These are phyloP conservation scores for Proliferodiscus dingleyae DNA, from an alignment of 2,329 filamentous ascomycete species.

Conservation along the genomic window DNA sequence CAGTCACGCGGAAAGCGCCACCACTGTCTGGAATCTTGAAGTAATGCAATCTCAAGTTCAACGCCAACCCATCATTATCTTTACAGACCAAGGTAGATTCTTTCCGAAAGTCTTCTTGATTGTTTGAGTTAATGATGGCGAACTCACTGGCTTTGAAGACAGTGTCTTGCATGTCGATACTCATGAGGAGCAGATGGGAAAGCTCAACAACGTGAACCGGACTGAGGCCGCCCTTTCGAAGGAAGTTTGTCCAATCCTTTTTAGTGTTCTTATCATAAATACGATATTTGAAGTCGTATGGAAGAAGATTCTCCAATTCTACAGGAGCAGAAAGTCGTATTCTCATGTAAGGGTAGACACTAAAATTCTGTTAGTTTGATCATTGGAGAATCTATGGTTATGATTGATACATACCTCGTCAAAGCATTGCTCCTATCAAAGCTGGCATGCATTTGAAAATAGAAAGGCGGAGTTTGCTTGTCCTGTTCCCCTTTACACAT, in stretches of 20 bases:
- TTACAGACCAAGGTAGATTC: conserved; percentile 77
- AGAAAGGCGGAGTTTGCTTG: conserved; percentile 75
- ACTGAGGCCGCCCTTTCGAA: conserved; percentile 92
- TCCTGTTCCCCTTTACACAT: conserved; percentile 83
- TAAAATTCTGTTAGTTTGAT: conserved; percentile 36
- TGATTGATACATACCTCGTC: conserved; percentile 50
- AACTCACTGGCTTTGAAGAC: conserved; percentile 94
- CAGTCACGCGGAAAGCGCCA: conserved; percentile 90
- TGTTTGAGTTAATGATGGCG: conserved; percentile 89
- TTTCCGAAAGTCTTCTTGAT: conserved; percentile 80
- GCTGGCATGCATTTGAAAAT: conserved; percentile 88
- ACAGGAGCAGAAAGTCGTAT: conserved; percentile 88
- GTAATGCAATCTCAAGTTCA: conserved; percentile 86
- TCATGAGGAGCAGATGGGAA: conserved; percentile 86
- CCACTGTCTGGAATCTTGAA: conserved; percentile 85
- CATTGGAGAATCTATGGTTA: conserved; percentile 4
- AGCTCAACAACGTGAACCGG: conserved; percentile 96
- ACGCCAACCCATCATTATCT: conserved; percentile 72
- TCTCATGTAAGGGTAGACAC: conserved; percentile 89
- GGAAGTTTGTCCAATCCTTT: conserved; percentile 98
- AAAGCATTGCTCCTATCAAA: conserved; percentile 82
- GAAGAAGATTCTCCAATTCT: conserved; percentile 88
- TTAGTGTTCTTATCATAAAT: conserved; percentile 99
- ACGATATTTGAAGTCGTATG: conserved; percentile 98
- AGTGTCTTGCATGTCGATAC: conserved; percentile 94